Evolutionary conservation across 2,329 filamentous ascomycete species (phyloP).

Genomic region (Penicillium crustosum): DNA sequence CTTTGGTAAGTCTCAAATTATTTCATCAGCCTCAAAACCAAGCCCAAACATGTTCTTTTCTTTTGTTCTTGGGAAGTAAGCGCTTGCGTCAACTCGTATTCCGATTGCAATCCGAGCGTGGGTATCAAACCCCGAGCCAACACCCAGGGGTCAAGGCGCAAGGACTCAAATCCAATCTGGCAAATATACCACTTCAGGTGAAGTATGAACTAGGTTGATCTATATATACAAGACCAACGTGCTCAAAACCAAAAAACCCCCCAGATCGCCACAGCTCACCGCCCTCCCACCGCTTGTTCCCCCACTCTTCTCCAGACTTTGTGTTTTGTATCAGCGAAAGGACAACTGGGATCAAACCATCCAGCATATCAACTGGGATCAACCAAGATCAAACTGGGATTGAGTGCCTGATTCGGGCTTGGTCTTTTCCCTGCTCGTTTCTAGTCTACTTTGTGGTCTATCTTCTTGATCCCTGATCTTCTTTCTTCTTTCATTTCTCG

Average conservation of each 20-base stretch:
- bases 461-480: not conserved
- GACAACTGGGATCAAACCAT: not conserved
- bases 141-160: constrained; percentile 9
- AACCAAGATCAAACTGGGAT: not conserved
- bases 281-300: constrained; percentile 23
- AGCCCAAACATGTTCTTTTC: not conserved
- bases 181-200: not conserved
- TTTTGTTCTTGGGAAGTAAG: not conserved
- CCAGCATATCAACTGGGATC: not conserved
- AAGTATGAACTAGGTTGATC: not conserved
- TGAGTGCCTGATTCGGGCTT: constrained; percentile 14
- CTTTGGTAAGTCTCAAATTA: not conserved
- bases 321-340: not conserved
- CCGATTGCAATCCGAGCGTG: constrained; percentile 17
- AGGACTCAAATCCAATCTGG: not conserved
- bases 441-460: not conserved
- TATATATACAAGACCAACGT: not conserved
- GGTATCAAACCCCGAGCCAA: constrained; percentile 1
- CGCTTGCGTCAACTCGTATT: constrained; percentile 17
- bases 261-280: constrained; percentile 14
- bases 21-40: not conserved
- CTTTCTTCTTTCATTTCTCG: constrained; percentile 1
- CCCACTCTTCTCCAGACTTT: constrained; percentile 7
- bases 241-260: not conserved
- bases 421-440: constrained; percentile 5